Evolutionary conservation across 352 stramenopile species (phyloP), one percentile per base, ranked within the genome.

Genomic region (Pythium insidiosum): DNA sequence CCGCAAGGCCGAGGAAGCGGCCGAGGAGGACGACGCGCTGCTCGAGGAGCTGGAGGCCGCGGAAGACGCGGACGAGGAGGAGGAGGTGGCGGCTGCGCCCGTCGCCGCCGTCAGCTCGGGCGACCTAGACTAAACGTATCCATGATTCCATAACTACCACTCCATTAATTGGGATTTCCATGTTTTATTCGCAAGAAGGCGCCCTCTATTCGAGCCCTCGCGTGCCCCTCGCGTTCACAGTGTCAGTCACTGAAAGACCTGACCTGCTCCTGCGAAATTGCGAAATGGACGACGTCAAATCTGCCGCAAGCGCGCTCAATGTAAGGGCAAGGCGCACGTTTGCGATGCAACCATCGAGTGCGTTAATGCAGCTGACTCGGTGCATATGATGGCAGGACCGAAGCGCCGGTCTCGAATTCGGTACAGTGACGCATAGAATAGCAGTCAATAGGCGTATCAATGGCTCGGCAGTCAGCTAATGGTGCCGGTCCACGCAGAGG

Each of bases 1-100:
- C 49, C 68, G 88, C 56, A 86, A 88, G 58, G 82, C 79, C 1
- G 79, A 94, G 58, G 82, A 89, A 23, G 79, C 78, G 26, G 77
- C 79, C 20, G 79, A 94, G 9, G 79, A 89, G 49, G 82, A 94
- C 48, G 73, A 88, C 34, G 79, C 77, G 52, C 46, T 73, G 45
- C 47, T 94, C 36, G 79, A 80, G 19, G 63, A 81, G 50, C 61
- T 94, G 18, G 82, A 94, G 50, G 73, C 65, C 9, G 74, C 68
- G 5, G 69, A 77, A 23, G 75, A 85, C 38, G 73, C 54, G 3
- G 69, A 53, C 1, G 68, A 81, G 16, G 51, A 65, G 9, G 66
- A 66, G 7, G 69, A 61, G 18, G 53, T 56, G 29, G 58, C 47
- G 4, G 54, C 45, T n/a, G 41, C 24, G 13, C 52, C 34, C 24